Evolutionary conservation across 2,329 filamentous ascomycete genomes (phyloP).

Genomic region (Microdochium nivale): DNA sequence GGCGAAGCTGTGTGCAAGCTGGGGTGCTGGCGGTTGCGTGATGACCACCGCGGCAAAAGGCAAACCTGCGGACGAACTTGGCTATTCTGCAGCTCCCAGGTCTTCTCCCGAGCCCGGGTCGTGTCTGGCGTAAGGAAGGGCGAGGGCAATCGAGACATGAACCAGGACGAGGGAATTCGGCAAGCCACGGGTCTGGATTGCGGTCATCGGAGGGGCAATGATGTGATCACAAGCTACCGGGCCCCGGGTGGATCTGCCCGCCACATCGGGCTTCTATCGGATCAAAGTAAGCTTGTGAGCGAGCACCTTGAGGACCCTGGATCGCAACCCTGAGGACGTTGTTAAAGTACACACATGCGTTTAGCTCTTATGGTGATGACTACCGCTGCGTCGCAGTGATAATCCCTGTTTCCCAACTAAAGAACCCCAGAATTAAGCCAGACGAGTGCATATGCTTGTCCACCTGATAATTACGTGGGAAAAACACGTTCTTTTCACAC

Average conservation of each 20-base stretch:
- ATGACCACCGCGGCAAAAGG: neutral
- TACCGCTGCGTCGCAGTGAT: no score
- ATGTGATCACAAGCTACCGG: neutral
- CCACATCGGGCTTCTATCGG: neutral
- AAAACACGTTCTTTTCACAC: no score
- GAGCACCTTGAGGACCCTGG: neutral
- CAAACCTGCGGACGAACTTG: neutral
- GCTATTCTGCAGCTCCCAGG: neutral
- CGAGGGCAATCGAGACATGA: neutral
- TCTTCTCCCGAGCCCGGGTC: neutral
- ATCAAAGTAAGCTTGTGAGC: no score
- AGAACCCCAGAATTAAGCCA: no score
- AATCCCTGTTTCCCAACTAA: no score
- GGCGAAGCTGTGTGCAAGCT: neutral
- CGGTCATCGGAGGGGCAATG: neutral
- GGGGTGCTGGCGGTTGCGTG: neutral
- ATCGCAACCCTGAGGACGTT: no score
- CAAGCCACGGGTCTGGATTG: neutral
- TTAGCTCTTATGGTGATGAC: no score
- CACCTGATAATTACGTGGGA: no score
- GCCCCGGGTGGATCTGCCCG: neutral
- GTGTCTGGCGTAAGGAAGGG: neutral
- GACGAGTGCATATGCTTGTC: no score
- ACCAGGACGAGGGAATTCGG: neutral
- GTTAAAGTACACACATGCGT: no score